phyloP scores from a whole-genome alignment of 2,329 filamentous ascomycete species.

The Alternaria viburni region DNA sequence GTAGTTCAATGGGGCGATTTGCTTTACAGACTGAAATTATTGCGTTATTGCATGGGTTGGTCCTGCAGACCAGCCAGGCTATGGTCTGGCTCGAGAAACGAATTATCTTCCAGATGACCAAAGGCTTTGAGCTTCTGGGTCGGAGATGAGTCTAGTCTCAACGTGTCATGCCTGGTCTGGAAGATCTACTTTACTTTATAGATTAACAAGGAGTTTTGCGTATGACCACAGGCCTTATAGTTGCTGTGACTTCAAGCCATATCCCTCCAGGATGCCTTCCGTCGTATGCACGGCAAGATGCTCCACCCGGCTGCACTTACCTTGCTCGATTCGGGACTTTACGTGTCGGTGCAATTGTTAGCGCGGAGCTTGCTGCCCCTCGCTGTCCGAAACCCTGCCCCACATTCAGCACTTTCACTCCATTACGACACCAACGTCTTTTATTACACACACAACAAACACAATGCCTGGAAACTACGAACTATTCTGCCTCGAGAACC shows the following conservation, averaged over 20 bases:
- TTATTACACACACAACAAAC: constrained; percentile 9
- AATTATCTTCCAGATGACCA: not conserved
- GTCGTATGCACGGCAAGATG: not conserved
- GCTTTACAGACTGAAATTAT: constrained; percentile 1
- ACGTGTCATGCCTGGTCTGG: not conserved
- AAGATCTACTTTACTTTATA: not conserved
- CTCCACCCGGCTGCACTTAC: constrained; percentile 8
- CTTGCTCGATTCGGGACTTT: not conserved
- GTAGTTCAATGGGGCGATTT: not conserved
- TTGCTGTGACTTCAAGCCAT: not conserved
- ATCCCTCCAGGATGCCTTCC: not conserved
- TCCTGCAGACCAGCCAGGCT: not conserved
- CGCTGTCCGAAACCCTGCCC: constrained; percentile 24
- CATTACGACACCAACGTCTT: constrained; percentile 17
- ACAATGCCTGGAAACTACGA: constrained; percentile 86
- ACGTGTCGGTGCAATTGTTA: constrained; percentile 11
- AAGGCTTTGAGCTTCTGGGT: not conserved
- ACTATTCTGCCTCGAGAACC: constrained; percentile 95
- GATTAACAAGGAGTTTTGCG: not conserved
- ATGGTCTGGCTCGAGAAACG: not conserved
- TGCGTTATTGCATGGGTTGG: not conserved
- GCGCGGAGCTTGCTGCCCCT: constrained; percentile 21
- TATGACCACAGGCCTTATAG: not conserved
- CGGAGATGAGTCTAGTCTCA: not conserved
- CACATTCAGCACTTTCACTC: constrained; percentile 22